Percentiles rank a stretch among this genome's conserved stretches.
Conservation (phyloP, 129 eudicot species). For the Lonicera japonica region DNA sequence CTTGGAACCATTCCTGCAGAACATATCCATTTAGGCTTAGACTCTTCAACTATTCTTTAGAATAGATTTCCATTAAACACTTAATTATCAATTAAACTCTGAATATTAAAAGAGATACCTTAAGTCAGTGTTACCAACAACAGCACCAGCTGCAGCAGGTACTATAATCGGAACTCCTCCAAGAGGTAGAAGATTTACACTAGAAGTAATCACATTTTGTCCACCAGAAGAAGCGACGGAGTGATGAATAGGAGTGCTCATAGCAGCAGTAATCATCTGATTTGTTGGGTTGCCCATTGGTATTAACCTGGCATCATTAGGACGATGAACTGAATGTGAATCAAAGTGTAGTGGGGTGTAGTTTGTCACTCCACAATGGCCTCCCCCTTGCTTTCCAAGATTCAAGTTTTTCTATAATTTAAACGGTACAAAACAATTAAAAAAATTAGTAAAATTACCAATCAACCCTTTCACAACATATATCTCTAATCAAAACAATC, state of each 20-base stretch:
- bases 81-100: no score
- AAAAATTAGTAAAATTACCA: background rate
- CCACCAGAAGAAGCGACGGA: no score
- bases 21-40: background rate
- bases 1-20: slow-evolving; percentile 36
- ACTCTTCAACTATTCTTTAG: background rate
- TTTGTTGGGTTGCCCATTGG: slow-evolving; percentile 11
- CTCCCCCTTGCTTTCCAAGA: slow-evolving; percentile 31
- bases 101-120: slow-evolving; percentile 6
- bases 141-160: slow-evolving; percentile 26
- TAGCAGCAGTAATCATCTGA: slow-evolving; percentile 20
- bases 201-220: slow-evolving; percentile 30
- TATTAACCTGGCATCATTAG: slow-evolving; percentile 27
- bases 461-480: background rate
- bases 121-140: slow-evolving; percentile 57
- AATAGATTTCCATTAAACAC: background rate
- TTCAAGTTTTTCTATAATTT: slow-evolving; percentile 32
- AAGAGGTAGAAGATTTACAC: slow-evolving; percentile 37
- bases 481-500: background rate
- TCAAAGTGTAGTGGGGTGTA: slow-evolving; percentile 42
- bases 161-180: slow-evolving; percentile 34
- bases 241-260: slow-evolving; percentile 36
- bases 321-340: slow-evolving; percentile 26
- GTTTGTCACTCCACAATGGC: slow-evolving; percentile 28
- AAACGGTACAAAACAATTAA: slow-evolving; percentile 1